Conservation (phyloP, 139 green algal genomes). For the Zygnema circumcarinatum region DNA sequence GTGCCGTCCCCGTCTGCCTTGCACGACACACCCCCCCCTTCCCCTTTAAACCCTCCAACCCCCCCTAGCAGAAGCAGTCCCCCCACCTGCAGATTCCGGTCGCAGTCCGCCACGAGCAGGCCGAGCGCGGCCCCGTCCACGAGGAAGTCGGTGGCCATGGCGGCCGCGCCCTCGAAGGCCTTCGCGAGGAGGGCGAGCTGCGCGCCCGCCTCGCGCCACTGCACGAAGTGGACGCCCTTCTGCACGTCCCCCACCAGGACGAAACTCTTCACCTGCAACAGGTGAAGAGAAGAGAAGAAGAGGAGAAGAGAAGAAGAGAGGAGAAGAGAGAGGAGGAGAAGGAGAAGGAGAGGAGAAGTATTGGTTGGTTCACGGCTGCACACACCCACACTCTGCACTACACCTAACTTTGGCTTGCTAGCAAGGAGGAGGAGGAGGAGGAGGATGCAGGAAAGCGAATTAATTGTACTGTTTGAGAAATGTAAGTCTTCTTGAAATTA, state of each 20-base stretch:
- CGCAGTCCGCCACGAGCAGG: conserved; percentile 68
- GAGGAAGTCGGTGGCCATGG: conserved; percentile 74
- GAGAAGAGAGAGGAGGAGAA: not conserved
- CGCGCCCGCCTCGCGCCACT: conserved; percentile 71
- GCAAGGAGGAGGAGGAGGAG: too few species aligned
- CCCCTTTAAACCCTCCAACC: not conserved
- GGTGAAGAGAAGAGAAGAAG: not conserved
- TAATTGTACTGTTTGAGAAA: too few species aligned
- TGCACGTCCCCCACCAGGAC: conserved; percentile 78
- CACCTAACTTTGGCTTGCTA: too few species aligned
- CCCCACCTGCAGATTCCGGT: conserved; percentile 28
- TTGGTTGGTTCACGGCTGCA: not conserved
- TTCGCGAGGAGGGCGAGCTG: conserved; percentile 70
- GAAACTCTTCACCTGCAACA: conserved; percentile 83
- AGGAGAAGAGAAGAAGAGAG: not conserved
- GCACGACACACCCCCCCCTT: not conserved
- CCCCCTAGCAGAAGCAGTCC: not conserved
- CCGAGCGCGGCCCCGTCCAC: conserved; percentile 73
- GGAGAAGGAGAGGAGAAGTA: not conserved
- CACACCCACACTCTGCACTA: too few species aligned
- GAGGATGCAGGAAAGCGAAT: too few species aligned
- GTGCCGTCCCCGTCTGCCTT: not conserved
- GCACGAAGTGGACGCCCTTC: conserved; percentile 79
- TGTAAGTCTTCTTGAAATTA: too few species aligned
- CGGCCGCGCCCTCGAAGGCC: conserved; percentile 76